Conservation (phyloP, 1,139 yeast genomes). For the Hyphopichia khmerensis region DNA sequence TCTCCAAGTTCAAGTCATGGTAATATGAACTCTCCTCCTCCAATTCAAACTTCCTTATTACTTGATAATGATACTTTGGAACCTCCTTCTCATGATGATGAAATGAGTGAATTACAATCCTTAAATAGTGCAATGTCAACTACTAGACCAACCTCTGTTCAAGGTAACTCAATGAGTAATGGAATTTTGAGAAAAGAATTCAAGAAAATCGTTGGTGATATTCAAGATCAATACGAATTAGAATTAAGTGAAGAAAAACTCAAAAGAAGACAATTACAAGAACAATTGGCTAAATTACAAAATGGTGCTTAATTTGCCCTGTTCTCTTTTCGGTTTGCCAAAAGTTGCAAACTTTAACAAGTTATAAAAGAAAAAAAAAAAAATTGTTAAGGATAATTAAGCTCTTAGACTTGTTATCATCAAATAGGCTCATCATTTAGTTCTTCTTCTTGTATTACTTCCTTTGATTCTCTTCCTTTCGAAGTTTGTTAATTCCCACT, state of each 20-base stretch:
- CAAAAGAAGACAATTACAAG: slow-evolving; percentile 49
- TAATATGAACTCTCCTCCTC: slow-evolving; percentile 6
- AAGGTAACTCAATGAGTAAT: slow-evolving; percentile 25
- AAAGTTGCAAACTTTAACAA: too few species aligned
- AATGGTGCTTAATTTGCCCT: not conserved
- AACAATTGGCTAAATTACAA: slow-evolving; percentile 24
- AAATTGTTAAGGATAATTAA: too few species aligned
- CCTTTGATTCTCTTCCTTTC: not conserved
- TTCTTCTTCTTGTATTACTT: not conserved
- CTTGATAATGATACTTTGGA: not conserved
- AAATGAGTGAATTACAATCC: slow-evolving; percentile 11
- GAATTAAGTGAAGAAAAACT: slow-evolving; percentile 58
- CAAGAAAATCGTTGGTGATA: slow-evolving; percentile 61
- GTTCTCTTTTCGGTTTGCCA: not conserved
- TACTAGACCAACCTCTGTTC: slow-evolving; percentile 17
- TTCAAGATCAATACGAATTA: slow-evolving; percentile 60
- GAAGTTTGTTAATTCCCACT: not conserved
- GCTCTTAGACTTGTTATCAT: too few species aligned
- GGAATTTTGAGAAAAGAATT: slow-evolving; percentile 68
- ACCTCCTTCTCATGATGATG: slow-evolving; percentile 9
- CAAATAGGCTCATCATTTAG: too few species aligned
- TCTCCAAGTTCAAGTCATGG: slow-evolving; percentile 10
- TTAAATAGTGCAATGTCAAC: slow-evolving; percentile 7
- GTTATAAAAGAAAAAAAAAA: too few species aligned
- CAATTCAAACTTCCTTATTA: not conserved